Evolutionary conservation across 1,139 yeast species (phyloP).

Genomic region (Yamadazyma blattariae): DNA sequence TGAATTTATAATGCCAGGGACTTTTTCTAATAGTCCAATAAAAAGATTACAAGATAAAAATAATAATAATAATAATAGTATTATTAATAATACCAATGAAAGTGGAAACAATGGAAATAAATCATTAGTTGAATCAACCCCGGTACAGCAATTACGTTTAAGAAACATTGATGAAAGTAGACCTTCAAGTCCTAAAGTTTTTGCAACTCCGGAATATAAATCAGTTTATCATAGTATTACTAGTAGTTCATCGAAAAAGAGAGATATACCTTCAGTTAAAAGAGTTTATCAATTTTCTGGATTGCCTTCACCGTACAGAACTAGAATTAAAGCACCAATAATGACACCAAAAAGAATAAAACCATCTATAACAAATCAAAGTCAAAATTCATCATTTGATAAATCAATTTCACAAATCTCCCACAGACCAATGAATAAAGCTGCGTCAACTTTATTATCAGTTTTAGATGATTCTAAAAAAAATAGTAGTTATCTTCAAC

Average conservation of each 20-base stretch:
- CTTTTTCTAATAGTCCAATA: constrained; percentile 10
- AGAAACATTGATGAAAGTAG: constrained; percentile 6
- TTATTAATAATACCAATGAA: background rate
- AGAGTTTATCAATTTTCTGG: constrained; percentile 62
- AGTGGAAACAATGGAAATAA: background rate
- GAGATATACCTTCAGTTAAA: constrained; percentile 29
- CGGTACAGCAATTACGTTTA: constrained; percentile 11
- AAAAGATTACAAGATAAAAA: background rate
- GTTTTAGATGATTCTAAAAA: constrained; percentile 47
- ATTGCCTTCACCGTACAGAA: constrained; percentile 63
- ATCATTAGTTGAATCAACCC: constrained; percentile 9
- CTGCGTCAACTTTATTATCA: constrained; percentile 66
- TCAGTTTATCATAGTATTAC: constrained; percentile 30
- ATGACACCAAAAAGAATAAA: constrained; percentile 8
- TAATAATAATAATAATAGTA: background rate
- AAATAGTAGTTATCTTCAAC: constrained; percentile 18
- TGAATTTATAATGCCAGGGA: constrained; percentile 14
- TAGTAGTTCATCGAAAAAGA: constrained; percentile 21
- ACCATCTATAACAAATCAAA: constrained; percentile 4
- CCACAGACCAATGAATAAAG: constrained; percentile 46
- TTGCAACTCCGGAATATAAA: constrained; percentile 40
- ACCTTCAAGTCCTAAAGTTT: constrained; percentile 11
- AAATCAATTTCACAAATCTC: constrained; percentile 5
- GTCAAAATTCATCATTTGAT: constrained; percentile 3
- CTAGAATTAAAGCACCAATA: constrained; percentile 38